Conservation (phyloP, 768 basidiomycete genomes). For the Pisolithus tinctorius region DNA sequence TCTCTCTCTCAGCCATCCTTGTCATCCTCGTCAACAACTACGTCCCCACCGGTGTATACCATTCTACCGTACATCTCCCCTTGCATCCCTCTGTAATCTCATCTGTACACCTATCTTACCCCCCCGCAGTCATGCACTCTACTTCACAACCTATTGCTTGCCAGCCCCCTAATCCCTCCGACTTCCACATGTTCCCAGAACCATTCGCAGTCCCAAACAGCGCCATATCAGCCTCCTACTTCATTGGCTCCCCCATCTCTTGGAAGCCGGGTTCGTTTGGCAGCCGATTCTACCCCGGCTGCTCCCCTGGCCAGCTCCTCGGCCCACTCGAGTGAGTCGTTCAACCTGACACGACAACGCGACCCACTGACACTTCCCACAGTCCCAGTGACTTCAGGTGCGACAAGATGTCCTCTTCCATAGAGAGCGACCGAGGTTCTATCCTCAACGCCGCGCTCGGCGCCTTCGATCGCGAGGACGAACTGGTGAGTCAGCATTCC, state of each 20-base stretch:
- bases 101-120: conserved; percentile 4
- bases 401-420: conserved; percentile 42
- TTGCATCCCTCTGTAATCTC: conserved; percentile 1
- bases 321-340: conserved; percentile 58
- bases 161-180: conserved; percentile 18
- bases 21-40: conserved; percentile 7
- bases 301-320: conserved; percentile 55
- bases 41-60: not conserved
- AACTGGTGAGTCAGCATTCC: conserved; percentile 44
- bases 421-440: conserved; percentile 52
- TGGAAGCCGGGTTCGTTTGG: conserved; percentile 66
- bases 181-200: conserved; percentile 36
- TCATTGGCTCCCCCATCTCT: conserved; percentile 67
- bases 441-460: conserved; percentile 58
- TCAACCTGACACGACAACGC: not conserved
- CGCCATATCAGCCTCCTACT: conserved; percentile 60
- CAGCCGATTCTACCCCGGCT: conserved; percentile 54
- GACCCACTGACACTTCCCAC: not conserved
- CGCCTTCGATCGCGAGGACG: conserved; percentile 63
- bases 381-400: conserved; percentile 44
- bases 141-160: conserved; percentile 41
- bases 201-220: conserved; percentile 43
- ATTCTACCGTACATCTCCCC: not conserved
- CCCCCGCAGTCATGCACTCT: conserved; percentile 25
- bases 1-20: not conserved